Base-by-base conservation (phyloP, 1,284 basidiomycete species). In the Sanghuangporus sanghuang region DNA sequence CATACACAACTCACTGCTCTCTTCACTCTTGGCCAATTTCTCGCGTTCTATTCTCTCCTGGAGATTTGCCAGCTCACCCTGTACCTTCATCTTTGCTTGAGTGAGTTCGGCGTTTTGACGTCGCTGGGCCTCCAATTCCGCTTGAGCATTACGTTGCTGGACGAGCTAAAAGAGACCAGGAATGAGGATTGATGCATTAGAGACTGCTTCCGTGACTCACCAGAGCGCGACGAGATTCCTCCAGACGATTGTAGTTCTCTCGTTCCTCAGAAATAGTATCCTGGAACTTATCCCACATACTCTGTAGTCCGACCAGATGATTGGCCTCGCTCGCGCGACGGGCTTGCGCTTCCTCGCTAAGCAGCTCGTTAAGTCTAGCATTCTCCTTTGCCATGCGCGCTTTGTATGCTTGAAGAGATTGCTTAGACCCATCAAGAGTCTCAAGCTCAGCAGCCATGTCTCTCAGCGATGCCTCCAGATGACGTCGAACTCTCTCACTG, bases 221-320 rank as follows among this genome's bases (percentile, higher is more conserved):
- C 69, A 91, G 71, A 58, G 88, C 86, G 69, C 86, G 88, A 48
- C 85, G 79, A n/a, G 87, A 88, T 67, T 89, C 87, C 68, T 90
- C 89, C 11, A 89, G 72, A 42, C 85, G 80, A 48, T 78, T 69
- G 68, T 87, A 87, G 66, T 80, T 86, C 59, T 84, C 82, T 14
- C 85, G 80, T 70, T 89, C 86, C 53, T 83, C 79, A 1, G 77
- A 67, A 42, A 88, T 85, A 0, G 85, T 83, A 61, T 77, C 78
- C 73, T 87, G 84, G 79, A 87, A 89, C 68, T 86, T 86, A 54
- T 78, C 76, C 86, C 86, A 89, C 78, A 89, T 84, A 0, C 82
- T 80, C 66, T 88, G 85, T 35, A 87, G 79, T 42, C 85, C 85
- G 66, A 82, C 83, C n/a, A 86, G 75, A 66, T 88, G 85, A 35